Percentiles rank a stretch among this genome's conserved stretches.
Evolutionary conservation across 495 filamentous ascomycete species (phyloP).

Genomic region (Neurospora intermedia): DNA sequence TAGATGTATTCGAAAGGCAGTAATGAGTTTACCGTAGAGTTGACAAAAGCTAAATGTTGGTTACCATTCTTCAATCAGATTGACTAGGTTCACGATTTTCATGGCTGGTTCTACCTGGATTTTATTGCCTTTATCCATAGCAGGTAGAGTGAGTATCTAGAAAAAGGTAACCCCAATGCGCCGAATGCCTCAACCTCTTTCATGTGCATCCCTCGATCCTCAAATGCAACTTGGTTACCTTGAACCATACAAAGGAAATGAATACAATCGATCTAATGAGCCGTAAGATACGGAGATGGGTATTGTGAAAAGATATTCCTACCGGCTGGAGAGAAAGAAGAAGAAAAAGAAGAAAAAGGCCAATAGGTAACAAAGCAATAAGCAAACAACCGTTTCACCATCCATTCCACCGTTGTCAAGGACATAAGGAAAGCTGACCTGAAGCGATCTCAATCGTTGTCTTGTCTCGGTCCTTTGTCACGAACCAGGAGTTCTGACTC

Average conservation of each 20-base stretch:
- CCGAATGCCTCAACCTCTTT: background rate
- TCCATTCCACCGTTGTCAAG: background rate
- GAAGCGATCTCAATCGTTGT: background rate
- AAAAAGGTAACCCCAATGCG: background rate
- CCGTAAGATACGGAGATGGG: background rate
- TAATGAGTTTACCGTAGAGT: background rate
- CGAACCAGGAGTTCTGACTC: background rate
- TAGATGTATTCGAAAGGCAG: background rate
- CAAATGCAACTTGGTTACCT: background rate
- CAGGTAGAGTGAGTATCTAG: background rate
- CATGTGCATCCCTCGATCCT: background rate
- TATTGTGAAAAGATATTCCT: background rate
- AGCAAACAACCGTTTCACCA: background rate
- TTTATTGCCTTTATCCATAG: background rate
- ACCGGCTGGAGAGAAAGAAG: background rate
- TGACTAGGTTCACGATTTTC: background rate
- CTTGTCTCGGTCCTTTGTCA: background rate
- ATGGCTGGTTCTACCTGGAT: background rate
- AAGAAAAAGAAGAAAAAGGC: background rate
- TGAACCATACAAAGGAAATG: background rate
- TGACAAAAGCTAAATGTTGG: background rate
- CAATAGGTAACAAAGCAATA: background rate
- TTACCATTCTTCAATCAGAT: background rate
- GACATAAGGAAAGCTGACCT: background rate
- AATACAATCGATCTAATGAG: background rate